A percentile compares a stretch with the other conserved stretches of the same genome.
These are phyloP conservation scores for Fusarium heterosporum DNA, from an alignment of 2,329 filamentous ascomycete genomes.

Conservation along the genomic window DNA sequence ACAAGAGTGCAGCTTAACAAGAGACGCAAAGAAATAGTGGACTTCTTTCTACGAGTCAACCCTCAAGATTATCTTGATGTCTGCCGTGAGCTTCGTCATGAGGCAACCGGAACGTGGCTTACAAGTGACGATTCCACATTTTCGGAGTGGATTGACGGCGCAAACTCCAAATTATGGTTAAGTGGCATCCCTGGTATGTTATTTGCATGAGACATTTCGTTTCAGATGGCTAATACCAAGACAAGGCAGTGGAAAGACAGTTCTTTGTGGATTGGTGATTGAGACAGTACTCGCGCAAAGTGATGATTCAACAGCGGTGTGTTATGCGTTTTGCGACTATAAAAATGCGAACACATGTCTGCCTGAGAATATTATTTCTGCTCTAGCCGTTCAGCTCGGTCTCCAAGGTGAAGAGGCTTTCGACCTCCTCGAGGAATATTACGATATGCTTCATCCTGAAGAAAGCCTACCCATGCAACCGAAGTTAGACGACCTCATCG, in stretches of 20 bases:
- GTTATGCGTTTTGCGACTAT: slow-evolving; percentile 22
- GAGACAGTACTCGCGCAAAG: not conserved
- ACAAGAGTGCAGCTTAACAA: not conserved
- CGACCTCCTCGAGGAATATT: slow-evolving; percentile 13
- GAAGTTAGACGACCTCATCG: not conserved
- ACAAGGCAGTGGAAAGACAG: not conserved
- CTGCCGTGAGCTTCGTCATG: not conserved
- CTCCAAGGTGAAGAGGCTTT: slow-evolving; percentile 12
- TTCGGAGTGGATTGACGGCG: not conserved
- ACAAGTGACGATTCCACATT: not conserved
- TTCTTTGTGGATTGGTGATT: slow-evolving; percentile 3
- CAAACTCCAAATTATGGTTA: not conserved
- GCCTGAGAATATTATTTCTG: slow-evolving; percentile 13
- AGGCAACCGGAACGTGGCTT: slow-evolving; percentile 1
- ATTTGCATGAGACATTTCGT: fast-evolving
- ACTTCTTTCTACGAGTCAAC: not conserved
- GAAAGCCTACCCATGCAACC: not conserved
- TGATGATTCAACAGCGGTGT: not conserved
- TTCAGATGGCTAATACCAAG: fast-evolving
- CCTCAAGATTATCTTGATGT: not conserved
- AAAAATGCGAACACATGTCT: not conserved
- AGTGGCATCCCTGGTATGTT: not conserved
- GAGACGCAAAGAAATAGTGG: not conserved
- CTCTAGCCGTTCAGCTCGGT: slow-evolving; percentile 18
- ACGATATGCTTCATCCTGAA: not conserved